These are phyloP conservation scores for Diphasiastrum complanatum DNA, from an alignment of 83 land plant genomes.

Conservation along the genomic window DNA sequence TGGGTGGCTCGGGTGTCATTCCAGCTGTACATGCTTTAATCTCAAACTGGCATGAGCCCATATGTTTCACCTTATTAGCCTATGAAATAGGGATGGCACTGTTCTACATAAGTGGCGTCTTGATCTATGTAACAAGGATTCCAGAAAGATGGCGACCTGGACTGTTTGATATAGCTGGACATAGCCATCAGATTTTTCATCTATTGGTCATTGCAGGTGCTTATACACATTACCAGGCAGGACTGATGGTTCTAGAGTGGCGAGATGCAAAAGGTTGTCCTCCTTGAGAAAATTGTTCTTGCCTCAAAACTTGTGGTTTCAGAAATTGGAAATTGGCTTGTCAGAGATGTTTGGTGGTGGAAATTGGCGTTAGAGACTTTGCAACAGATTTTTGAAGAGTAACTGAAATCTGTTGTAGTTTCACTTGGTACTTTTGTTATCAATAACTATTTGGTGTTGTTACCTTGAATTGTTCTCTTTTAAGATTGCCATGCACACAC, in stretches of 20 bases:
- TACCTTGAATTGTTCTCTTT: too few species aligned
- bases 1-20: constrained; percentile 74
- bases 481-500: too few species aligned
- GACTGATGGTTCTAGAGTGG: constrained; percentile 74
- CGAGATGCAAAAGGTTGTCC: constrained; percentile 66
- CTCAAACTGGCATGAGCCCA: constrained; percentile 52
- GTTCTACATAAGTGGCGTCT: constrained; percentile 64
- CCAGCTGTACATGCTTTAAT: constrained; percentile 73
- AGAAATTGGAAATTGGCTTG: too few species aligned
- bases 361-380: too few species aligned
- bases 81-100: constrained; percentile 77
- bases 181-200: constrained; percentile 93
- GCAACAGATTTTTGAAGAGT: too few species aligned
- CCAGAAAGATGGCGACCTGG: constrained; percentile 96
- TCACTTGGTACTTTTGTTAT: too few species aligned
- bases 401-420: too few species aligned
- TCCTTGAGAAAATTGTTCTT: too few species aligned
- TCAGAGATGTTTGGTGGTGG: too few species aligned
- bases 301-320: too few species aligned
- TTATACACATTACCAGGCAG: constrained; percentile 74
- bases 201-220: constrained; percentile 88
- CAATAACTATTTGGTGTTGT: too few species aligned
- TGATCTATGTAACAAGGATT: constrained; percentile 73
- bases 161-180: constrained; percentile 84
- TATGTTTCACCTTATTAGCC: constrained; percentile 50